phyloP scores from a whole-genome alignment of 441 rosid genomes.

The Metrosideros polymorpha region DNA sequence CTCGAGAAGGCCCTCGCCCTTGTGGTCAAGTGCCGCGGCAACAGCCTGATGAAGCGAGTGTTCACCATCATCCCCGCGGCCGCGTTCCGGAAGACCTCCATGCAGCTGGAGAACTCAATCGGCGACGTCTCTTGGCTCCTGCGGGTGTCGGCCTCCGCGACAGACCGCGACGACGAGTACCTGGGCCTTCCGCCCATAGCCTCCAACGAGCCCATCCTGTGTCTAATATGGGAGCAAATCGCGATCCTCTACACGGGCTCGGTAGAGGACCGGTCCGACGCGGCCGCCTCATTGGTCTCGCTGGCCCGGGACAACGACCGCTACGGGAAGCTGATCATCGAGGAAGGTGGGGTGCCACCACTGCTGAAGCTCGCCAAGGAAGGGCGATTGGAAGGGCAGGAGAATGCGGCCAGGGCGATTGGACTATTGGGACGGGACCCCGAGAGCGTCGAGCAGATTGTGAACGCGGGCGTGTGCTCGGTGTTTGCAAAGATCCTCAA shows the following conservation, averaged over 20 bases:
- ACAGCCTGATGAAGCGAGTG: conserved; percentile 6
- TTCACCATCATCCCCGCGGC: conserved; percentile 7
- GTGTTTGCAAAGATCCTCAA: conserved; percentile 77
- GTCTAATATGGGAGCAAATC: conserved; percentile 12
- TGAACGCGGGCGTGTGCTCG: conserved; percentile 50
- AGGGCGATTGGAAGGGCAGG: conserved; percentile 79
- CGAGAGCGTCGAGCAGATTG: conserved; percentile 71
- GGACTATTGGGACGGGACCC: conserved; percentile 74
- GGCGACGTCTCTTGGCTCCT: conserved; percentile 5
- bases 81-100: conserved; percentile 2
- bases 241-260: conserved; percentile 4
- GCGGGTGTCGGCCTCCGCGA: not conserved
- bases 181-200: not conserved
- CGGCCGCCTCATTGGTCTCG: conserved; percentile 6
- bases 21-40: not conserved
- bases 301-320: conserved; percentile 9
- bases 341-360: conserved; percentile 90
- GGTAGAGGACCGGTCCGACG: not conserved
- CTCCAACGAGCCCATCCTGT: conserved; percentile 6
- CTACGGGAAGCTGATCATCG: conserved; percentile 41
- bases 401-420: conserved; percentile 73
- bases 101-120: conserved; percentile 3
- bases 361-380: conserved; percentile 69
- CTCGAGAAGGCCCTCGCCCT: not conserved
- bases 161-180: not conserved